Base-by-base conservation (phyloP, 306 rosid genomes). In the Sphenostylis stenocarpa region DNA sequence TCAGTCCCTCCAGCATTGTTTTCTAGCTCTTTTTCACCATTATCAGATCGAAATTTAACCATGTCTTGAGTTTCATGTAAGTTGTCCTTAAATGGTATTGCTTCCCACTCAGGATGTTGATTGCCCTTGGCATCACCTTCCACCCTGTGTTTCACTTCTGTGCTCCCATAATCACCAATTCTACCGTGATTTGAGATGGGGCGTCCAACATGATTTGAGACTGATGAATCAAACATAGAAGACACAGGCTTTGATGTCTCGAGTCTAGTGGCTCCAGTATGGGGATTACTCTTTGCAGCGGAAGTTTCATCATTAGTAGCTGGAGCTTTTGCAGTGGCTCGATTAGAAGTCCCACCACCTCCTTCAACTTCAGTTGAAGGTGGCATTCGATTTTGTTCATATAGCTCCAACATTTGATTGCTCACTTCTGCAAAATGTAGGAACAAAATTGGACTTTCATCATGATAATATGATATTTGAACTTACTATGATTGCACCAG, bases 381-480 rank as follows among this genome's bases (percentile, higher is more conserved):
- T 43, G 93, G 93, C 76, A 87, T 79, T 70, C 91, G 88, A 78
- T 92, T 90, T 80, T 92, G 97, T 84, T 95, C 97, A 67, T 95
- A 92, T 39, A 95, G 89, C 87, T 95, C 99, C 84, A 92, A 84
- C 97, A 95, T 95, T 88, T 95, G 99, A 83, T 95, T 90, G 88
- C 99, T 90, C 58, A 95, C 97, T 86, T 95, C 99, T 95, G 96
- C 97, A 89, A 53, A 82, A 84, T 72, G 66, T 33, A 72, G 36
- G 26, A 53, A 73, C 24, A 84, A 55, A n/a, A 60, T 84, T 47
- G 67, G 85, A 47, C 58, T 78, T 76, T 64, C 43, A 33, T 20
- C 19, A 64, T 62, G 67, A 70, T 29, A 26, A 55, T n/a, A 67
- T 14, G 48, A 70, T 44, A 63, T 28, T 49, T 43, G 20, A 10